A percentile compares a stretch with the other conserved stretches of the same genome.
phyloP scores from a whole-genome alignment of 306 rosid species.

The Aeschynomene evenia region DNA sequence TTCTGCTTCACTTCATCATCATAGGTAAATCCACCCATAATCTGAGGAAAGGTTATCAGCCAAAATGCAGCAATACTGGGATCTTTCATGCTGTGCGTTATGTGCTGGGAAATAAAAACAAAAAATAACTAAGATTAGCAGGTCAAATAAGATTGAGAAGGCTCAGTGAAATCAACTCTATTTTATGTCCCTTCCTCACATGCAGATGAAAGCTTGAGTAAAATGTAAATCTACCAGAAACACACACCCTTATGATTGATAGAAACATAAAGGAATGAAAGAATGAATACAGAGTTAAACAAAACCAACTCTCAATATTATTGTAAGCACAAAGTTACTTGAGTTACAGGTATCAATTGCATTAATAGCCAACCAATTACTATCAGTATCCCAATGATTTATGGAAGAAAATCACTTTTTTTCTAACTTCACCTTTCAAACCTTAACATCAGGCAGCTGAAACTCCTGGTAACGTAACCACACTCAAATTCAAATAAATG shows the following conservation, averaged over 20 bases:
- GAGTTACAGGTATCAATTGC: background rate
- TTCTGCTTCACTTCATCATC: slow-evolving; percentile 83
- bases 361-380: background rate
- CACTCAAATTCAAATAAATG: background rate
- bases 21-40: slow-evolving; percentile 76
- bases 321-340: background rate
- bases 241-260: background rate
- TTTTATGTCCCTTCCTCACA: background rate
- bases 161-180: slow-evolving; percentile 3
- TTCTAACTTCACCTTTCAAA: background rate
- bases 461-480: background rate
- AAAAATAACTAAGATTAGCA: slow-evolving; percentile 5
- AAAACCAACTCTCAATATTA: background rate
- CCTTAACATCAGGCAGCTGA: background rate
- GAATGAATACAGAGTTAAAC: background rate
- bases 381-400: background rate
- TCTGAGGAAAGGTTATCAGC: slow-evolving; percentile 85
- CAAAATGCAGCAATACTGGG: slow-evolving; percentile 97
- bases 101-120: slow-evolving; percentile 56
- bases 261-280: slow-evolving; percentile 5
- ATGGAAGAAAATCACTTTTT: background rate
- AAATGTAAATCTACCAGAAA: slow-evolving; percentile 12
- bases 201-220: background rate
- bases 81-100: slow-evolving; percentile 88
- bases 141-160: slow-evolving; percentile 34